A percentile compares a stretch with the other conserved stretches of the same genome.
These are phyloP conservation scores for Leccinum obscurum DNA, from an alignment of 768 basidiomycete species.

Conservation along the genomic window DNA sequence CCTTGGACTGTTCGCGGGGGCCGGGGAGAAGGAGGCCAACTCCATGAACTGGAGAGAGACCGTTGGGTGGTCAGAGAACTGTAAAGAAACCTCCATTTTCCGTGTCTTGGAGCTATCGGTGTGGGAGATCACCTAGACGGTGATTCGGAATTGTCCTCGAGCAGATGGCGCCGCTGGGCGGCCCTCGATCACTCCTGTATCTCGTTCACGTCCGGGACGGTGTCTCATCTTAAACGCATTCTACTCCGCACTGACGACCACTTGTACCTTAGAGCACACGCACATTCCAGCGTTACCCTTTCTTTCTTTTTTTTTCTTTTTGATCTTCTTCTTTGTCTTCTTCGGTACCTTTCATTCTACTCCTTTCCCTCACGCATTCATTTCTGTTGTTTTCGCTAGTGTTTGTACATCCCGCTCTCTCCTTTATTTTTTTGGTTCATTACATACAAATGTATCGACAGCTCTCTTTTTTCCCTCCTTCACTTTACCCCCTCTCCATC, in stretches of 20 bases:
- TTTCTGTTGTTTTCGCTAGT: constrained; percentile 14
- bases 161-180: constrained; percentile 22
- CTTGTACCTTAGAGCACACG: constrained; percentile 30
- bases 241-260: constrained; percentile 11
- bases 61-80: constrained; percentile 79
- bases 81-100: constrained; percentile 72
- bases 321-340: neutral
- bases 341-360: constrained; percentile 10
- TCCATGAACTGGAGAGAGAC: constrained; percentile 77
- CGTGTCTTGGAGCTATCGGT: constrained; percentile 79
- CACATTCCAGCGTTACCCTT: constrained; percentile 22
- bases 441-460: constrained; percentile 30
- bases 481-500: constrained; percentile 1
- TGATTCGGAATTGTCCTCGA: neutral
- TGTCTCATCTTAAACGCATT: constrained; percentile 11
- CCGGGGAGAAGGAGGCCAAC: constrained; percentile 87
- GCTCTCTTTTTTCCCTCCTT: constrained; percentile 1
- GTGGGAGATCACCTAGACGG: constrained; percentile 59
- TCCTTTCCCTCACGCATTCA: neutral
- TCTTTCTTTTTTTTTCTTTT: constrained; percentile 12
- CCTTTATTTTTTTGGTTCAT: neutral
- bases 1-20: constrained; percentile 66
- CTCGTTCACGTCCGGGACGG: constrained; percentile 6
- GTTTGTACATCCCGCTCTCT: constrained; percentile 7
- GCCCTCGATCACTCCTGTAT: constrained; percentile 8